These are phyloP conservation scores for Cyberlindnera xishuangbannaensis DNA, from an alignment of 805 yeast genomes.

Conservation along the genomic window DNA sequence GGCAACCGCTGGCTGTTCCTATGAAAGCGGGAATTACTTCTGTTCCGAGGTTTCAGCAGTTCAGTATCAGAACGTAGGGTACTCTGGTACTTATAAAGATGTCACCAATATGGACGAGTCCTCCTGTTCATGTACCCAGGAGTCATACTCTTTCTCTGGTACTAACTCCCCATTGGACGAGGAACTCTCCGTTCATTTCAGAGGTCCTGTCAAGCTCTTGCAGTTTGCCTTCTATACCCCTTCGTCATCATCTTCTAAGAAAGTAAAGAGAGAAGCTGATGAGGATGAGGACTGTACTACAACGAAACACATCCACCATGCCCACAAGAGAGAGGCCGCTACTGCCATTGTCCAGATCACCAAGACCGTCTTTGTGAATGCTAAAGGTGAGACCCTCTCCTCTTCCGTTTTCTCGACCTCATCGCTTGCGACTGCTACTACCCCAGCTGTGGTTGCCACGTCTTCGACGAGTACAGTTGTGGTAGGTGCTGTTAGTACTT, in stretches of 20 bases:
- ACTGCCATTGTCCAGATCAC: slow-evolving; percentile 69
- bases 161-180: slow-evolving; percentile 74
- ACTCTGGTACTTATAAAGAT: slow-evolving; percentile 75
- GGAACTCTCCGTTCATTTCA: slow-evolving; percentile 82
- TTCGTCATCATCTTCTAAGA: slow-evolving; percentile 33
- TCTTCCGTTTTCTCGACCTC: slow-evolving; percentile 26
- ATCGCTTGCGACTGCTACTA: slow-evolving; percentile 23
- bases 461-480: not conserved
- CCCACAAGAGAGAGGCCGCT: slow-evolving; percentile 54
- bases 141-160: slow-evolving; percentile 57
- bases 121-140: slow-evolving; percentile 66
- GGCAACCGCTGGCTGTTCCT: slow-evolving; percentile 34
- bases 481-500: not conserved
- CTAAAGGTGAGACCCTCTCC: slow-evolving; percentile 37
- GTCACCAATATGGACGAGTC: slow-evolving; percentile 73
- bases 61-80: slow-evolving; percentile 69
- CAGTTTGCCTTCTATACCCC: slow-evolving; percentile 92
- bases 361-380: slow-evolving; percentile 68
- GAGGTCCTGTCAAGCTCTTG: slow-evolving; percentile 77
- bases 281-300: slow-evolving; percentile 28
- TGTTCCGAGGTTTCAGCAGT: slow-evolving; percentile 67
- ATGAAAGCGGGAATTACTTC: slow-evolving; percentile 74
- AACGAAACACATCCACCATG: slow-evolving; percentile 37
- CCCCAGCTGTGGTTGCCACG: slow-evolving; percentile 7
- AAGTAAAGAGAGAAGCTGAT: slow-evolving; percentile 38